phyloP scores from a whole-genome alignment of 1,139 yeast species.

The Blastobotrys ciferrii region DNA sequence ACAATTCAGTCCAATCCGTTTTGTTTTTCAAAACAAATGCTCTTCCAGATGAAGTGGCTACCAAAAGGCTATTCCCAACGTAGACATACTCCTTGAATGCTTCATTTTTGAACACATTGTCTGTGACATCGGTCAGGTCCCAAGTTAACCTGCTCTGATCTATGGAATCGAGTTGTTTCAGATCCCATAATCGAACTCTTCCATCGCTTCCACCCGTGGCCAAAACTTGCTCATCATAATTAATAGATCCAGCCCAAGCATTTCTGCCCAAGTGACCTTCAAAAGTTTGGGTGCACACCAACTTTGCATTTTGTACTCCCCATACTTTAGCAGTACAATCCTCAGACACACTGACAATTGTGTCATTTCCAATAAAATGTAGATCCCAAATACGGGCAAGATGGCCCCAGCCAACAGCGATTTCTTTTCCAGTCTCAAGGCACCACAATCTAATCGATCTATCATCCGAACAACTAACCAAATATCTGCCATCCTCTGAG shows the following conservation, averaged over 20 bases:
- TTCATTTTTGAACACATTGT: constrained; percentile 47
- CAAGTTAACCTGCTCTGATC: constrained; percentile 38
- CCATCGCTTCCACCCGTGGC: constrained; percentile 90
- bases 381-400: constrained; percentile 90
- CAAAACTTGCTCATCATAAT: constrained; percentile 46
- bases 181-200: constrained; percentile 60
- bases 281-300: constrained; percentile 47
- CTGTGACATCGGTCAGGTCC: constrained; percentile 28
- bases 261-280: constrained; percentile 83
- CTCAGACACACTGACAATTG: constrained; percentile 72
- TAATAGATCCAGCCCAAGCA: constrained; percentile 78
- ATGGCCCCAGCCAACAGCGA: constrained; percentile 95
- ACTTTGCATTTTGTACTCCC: constrained; percentile 40
- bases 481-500: constrained; percentile 52
- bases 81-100: constrained; percentile 60
- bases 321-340: constrained; percentile 87
- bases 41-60: constrained; percentile 64
- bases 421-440: constrained; percentile 48
- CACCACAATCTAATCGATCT: constrained; percentile 80
- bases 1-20: constrained; percentile 38
- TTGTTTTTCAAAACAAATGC: constrained; percentile 35
- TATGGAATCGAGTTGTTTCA: constrained; percentile 35
- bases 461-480: constrained; percentile 90
- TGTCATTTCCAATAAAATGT: constrained; percentile 47
- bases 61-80: constrained; percentile 43